These are phyloP conservation scores for Madurella mycetomatis DNA, from an alignment of 2,329 filamentous ascomycete genomes.

Conservation along the genomic window DNA sequence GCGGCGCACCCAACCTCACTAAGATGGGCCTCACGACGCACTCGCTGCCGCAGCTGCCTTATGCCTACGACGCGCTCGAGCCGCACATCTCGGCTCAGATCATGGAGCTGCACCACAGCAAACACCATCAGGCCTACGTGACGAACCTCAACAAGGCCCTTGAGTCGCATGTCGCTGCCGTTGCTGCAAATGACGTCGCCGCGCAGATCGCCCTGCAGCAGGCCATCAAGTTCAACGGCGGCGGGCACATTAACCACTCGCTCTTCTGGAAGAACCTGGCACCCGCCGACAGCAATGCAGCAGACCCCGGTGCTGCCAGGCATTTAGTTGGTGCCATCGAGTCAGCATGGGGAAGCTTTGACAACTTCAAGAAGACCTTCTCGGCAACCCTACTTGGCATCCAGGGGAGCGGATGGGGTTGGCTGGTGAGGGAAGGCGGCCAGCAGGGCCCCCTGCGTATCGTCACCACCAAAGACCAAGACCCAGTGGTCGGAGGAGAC, in stretches of 20 bases:
- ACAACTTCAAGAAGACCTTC: constrained; percentile 63
- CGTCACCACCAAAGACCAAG: constrained; percentile 81
- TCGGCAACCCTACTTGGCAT: constrained; percentile 61
- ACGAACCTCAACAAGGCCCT: constrained; percentile 78
- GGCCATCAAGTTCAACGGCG: constrained; percentile 64
- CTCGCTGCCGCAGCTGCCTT: constrained; percentile 30
- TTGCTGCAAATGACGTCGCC: constrained; percentile 50
- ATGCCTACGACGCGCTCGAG: constrained; percentile 52
- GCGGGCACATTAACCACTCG: constrained; percentile 63
- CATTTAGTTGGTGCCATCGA: constrained; percentile 58
- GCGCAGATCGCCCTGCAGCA: constrained; percentile 58
- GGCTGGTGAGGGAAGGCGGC: constrained; percentile 64
- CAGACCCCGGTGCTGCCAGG: constrained; percentile 53
- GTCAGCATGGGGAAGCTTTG: constrained; percentile 63
- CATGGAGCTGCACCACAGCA: constrained; percentile 94
- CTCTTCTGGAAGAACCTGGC: constrained; percentile 69
- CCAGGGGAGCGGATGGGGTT: constrained; percentile 85
- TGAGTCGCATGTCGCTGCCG: constrained; percentile 62
- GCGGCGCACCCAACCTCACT: constrained; percentile 19
- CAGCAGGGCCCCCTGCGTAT: constrained; percentile 57
- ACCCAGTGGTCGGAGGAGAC: constrained; percentile 61
- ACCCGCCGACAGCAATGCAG: constrained; percentile 54
- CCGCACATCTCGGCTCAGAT: constrained; percentile 74
- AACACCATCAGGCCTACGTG: constrained; percentile 93
- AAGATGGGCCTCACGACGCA: constrained; percentile 31